Evolutionary conservation across 2,329 filamentous ascomycete species (phyloP).

Genomic region (Byssothecium circinans): DNA sequence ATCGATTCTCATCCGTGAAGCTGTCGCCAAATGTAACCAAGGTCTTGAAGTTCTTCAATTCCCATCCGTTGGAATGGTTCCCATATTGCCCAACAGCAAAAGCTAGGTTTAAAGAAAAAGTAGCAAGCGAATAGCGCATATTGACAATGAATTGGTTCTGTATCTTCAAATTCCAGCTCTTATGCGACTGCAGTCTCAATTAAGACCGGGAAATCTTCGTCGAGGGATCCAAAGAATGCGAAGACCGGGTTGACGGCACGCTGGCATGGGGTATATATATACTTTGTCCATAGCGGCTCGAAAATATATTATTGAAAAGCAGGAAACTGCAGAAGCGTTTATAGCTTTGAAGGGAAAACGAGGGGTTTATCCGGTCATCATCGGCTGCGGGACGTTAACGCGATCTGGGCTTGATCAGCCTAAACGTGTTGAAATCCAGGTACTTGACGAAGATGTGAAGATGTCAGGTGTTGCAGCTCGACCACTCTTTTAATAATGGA

Average conservation of each 20-base stretch:
- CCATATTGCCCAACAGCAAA: slow-evolving; percentile 18
- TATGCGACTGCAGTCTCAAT: background rate
- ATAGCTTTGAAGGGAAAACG: slow-evolving; percentile 7
- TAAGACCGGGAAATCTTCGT: background rate
- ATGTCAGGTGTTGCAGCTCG: no score
- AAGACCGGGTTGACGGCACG: slow-evolving; percentile 15
- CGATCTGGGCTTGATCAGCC: slow-evolving; percentile 25
- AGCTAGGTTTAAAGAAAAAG: slow-evolving; percentile 24
- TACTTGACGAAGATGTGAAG: no score
- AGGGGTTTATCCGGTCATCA: slow-evolving; percentile 12
- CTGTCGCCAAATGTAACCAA: slow-evolving; percentile 74
- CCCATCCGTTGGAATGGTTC: slow-evolving; percentile 37
- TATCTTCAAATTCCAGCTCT: background rate
- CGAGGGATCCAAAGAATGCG: background rate
- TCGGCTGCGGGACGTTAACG: slow-evolving; percentile 15
- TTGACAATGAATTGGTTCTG: slow-evolving; percentile 5
- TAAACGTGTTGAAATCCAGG: slow-evolving; percentile 21
- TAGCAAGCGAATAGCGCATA: slow-evolving; percentile 24
- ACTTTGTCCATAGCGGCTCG: slow-evolving; percentile 3
- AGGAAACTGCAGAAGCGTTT: slow-evolving; percentile 4
- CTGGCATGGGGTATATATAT: slow-evolving; percentile 14
- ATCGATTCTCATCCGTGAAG: slow-evolving; percentile 72
- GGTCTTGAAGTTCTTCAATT: slow-evolving; percentile 58
- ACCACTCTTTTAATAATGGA: no score
- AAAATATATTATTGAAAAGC: slow-evolving; percentile 12